A percentile compares a stretch with the other conserved stretches of the same genome.
phyloP scores from a whole-genome alignment of 2,329 filamentous ascomycete species.

The Aureobasidium sp. region DNA sequence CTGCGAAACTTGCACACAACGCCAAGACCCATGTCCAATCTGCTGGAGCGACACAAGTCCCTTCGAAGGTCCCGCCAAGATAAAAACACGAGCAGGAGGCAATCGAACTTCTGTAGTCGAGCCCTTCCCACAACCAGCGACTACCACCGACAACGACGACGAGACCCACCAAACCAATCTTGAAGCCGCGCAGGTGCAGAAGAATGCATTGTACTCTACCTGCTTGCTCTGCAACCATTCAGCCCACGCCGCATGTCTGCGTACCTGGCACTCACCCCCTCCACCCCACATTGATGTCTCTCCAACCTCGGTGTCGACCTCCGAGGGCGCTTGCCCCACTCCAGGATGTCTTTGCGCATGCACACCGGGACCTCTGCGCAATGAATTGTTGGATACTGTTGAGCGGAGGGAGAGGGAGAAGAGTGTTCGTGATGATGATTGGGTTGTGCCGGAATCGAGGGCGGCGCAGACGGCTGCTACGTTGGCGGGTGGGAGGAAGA shows the following conservation, averaged over 20 bases:
- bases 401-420: background rate
- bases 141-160: background rate
- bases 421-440: conserved; percentile 7
- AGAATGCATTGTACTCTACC: conserved; percentile 44
- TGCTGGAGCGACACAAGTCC: conserved; percentile 40
- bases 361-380: conserved; percentile 4
- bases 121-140: background rate
- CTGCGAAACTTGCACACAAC: conserved; percentile 44
- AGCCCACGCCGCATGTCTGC: conserved; percentile 52
- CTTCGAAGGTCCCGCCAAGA: conserved; percentile 27
- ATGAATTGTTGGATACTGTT: background rate
- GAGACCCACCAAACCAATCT: background rate
- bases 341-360: conserved; percentile 13
- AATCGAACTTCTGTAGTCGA: conserved; percentile 7
- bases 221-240: conserved; percentile 57
- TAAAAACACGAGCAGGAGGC: conserved; percentile 23
- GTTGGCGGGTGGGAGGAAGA: conserved; percentile 2
- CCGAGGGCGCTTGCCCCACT: conserved; percentile 6
- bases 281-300: background rate
- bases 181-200: conserved; percentile 16
- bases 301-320: background rate
- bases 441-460: conserved; percentile 7
- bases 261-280: conserved; percentile 44
- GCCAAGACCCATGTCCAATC: conserved; percentile 37
- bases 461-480: conserved; percentile 1